Evolutionary conservation across 164 flowering plant genomes (phyloP).

Genomic region (Cinnamomum micranthum): DNA sequence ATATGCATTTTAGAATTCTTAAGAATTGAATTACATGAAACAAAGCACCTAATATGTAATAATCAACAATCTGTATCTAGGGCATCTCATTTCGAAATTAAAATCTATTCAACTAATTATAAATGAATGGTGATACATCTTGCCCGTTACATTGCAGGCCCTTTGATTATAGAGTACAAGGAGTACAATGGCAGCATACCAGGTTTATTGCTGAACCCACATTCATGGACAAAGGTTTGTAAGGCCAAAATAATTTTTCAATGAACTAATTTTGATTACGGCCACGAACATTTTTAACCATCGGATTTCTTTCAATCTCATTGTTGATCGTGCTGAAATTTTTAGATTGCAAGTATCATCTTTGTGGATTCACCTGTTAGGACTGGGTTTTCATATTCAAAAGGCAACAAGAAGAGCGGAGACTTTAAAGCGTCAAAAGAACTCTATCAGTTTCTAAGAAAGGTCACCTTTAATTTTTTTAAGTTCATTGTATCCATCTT

Average conservation of each 20-base stretch:
- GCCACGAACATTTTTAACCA: not conserved
- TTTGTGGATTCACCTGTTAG: constrained; percentile 22
- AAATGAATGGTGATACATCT: not conserved
- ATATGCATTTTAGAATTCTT: too few species aligned
- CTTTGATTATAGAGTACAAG: constrained; percentile 14
- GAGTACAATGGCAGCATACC: constrained; percentile 28
- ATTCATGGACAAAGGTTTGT: constrained; percentile 40
- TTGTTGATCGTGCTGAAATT: not conserved
- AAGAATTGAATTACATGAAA: too few species aligned
- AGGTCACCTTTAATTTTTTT: not conserved
- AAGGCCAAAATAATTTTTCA: not conserved
- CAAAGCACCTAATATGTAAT: too few species aligned
- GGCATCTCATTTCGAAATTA: too few species aligned
- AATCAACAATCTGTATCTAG: too few species aligned
- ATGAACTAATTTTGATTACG: not conserved
- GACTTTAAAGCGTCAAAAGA: not conserved
- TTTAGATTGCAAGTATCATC: constrained; percentile 17
- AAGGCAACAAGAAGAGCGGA: not conserved
- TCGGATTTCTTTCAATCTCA: not conserved
- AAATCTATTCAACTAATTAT: too few species aligned
- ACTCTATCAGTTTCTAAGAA: constrained; percentile 4
- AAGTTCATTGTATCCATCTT: too few species aligned
- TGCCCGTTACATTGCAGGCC: constrained; percentile 18
- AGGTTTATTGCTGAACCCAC: constrained; percentile 16
- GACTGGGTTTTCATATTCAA: constrained; percentile 25